Conservation (phyloP, 495 filamentous ascomycete species). For the Tuber indicum region DNA sequence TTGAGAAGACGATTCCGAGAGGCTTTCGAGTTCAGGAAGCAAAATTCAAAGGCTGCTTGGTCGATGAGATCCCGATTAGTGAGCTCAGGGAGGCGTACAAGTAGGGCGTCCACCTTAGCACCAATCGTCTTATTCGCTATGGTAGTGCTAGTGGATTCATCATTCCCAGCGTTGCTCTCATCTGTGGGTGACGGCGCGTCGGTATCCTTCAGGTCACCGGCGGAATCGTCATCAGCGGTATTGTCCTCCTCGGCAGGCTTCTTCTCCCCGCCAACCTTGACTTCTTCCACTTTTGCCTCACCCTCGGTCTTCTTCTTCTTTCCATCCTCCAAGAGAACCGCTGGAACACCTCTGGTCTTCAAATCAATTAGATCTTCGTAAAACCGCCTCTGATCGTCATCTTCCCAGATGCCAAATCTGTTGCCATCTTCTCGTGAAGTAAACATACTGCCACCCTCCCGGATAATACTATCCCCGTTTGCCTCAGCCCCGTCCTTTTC, state of each 20-base stretch:
- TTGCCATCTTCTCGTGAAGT: slow-evolving; percentile 93
- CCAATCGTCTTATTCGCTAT: slow-evolving; percentile 97
- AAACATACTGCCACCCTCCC: slow-evolving; percentile 70
- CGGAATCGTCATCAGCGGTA: slow-evolving; percentile 11
- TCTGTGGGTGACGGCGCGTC: slow-evolving; percentile 44
- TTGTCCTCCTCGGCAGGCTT: slow-evolving; percentile 53
- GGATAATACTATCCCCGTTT: slow-evolving; percentile 48
- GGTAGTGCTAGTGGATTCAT: slow-evolving; percentile 80
- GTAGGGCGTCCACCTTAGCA: slow-evolving; percentile 86
- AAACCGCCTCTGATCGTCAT: slow-evolving; percentile 94
- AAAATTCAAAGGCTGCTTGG: slow-evolving; percentile 88
- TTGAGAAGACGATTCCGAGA: slow-evolving; percentile 91
- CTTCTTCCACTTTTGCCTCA: slow-evolving; percentile 40
- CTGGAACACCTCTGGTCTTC: slow-evolving; percentile 81
- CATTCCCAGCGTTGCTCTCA: slow-evolving; percentile 51
- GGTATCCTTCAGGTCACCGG: slow-evolving; percentile 41
- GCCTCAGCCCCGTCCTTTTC: slow-evolving; percentile 59
- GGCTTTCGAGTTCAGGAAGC: slow-evolving; percentile 96
- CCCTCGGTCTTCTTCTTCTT: slow-evolving; percentile 72
- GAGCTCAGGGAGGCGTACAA: slow-evolving; percentile 80
- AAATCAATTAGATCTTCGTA: slow-evolving; percentile 95
- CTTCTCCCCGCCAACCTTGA: slow-evolving; percentile 52
- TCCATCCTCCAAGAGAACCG: slow-evolving; percentile 82
- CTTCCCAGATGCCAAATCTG: slow-evolving; percentile 90
- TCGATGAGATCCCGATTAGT: slow-evolving; percentile 88